Percentiles rank a stretch among this genome's conserved stretches.
These are phyloP conservation scores for Verticillium dahliae DNA, from an alignment of 2,329 filamentous ascomycete species.

Conservation along the genomic window DNA sequence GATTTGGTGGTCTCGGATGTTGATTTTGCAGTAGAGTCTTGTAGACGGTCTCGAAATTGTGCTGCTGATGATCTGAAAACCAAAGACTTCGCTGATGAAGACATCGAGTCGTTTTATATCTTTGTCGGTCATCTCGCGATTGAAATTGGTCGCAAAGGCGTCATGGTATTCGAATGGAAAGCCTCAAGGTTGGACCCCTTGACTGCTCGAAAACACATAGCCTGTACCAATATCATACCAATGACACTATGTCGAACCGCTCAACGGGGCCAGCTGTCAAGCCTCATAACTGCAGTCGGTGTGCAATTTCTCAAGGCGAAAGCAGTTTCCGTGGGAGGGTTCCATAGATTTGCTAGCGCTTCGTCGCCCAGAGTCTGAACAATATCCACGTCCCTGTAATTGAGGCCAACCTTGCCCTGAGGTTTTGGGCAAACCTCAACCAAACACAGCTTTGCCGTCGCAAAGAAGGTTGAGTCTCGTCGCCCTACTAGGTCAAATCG, in stretches of 20 bases:
- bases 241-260: neutral
- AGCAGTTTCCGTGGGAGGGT: too few species aligned
- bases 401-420: neutral
- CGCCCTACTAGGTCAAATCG: neutral
- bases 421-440: neutral
- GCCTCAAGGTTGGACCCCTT: neutral
- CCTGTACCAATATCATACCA: neutral
- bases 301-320: too few species aligned
- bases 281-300: too few species aligned
- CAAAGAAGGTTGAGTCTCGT: neutral
- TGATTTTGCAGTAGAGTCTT: too few species aligned
- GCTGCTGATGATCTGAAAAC: neutral
- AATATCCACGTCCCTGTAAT: neutral
- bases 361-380: neutral
- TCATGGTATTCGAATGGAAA: neutral
- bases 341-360: too few species aligned
- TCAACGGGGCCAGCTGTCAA: neutral
- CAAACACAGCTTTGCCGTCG: neutral
- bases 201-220: neutral
- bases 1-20: too few species aligned
- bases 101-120: neutral
- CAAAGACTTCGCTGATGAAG: neutral
- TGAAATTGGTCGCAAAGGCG: too few species aligned
- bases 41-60: neutral
- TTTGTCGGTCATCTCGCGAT: too few species aligned